A percentile compares a stretch with the other conserved stretches of the same genome.
These are phyloP conservation scores for Cyphellophora europaea DNA, from an alignment of 2,329 filamentous ascomycete genomes.

Conservation along the genomic window DNA sequence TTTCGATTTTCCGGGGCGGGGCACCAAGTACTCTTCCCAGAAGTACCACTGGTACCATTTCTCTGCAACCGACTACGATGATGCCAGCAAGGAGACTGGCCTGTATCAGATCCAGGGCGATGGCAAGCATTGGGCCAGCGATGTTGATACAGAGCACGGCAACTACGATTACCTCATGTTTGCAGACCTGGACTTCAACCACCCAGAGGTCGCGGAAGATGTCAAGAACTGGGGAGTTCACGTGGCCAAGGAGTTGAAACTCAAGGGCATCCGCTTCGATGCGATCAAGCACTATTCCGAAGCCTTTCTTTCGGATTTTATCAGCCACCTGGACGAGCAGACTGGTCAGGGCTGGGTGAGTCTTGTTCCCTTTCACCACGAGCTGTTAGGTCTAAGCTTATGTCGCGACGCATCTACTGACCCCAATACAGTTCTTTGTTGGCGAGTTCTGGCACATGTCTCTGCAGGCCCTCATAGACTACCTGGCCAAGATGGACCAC, in stretches of 20 bases:
- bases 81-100: constrained; percentile 42
- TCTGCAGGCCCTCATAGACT: constrained; percentile 42
- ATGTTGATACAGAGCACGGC: constrained; percentile 49
- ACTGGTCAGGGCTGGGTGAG: constrained; percentile 49
- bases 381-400: too few species aligned
- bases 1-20: constrained; percentile 51
- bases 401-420: too few species aligned
- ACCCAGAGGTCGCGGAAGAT: constrained; percentile 50
- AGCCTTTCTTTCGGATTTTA: constrained; percentile 48
- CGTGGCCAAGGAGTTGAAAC: constrained; percentile 47
- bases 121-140: constrained; percentile 49
- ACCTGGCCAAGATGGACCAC: constrained; percentile 45
- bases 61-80: constrained; percentile 52
- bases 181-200: constrained; percentile 52
- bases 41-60: constrained; percentile 56
- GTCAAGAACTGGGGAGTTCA: constrained; percentile 54
- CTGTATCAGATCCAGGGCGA: constrained; percentile 52
- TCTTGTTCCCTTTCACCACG: too few species aligned
- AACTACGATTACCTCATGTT: constrained; percentile 39
- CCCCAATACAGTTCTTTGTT: constrained; percentile 9
- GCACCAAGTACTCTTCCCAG: constrained; percentile 44
- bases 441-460: constrained; percentile 48
- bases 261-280: constrained; percentile 57
- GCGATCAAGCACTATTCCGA: constrained; percentile 58
- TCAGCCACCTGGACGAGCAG: constrained; percentile 40